phyloP scores from a whole-genome alignment of 2,329 filamentous ascomycete species.

The Aspergillus sergii region DNA sequence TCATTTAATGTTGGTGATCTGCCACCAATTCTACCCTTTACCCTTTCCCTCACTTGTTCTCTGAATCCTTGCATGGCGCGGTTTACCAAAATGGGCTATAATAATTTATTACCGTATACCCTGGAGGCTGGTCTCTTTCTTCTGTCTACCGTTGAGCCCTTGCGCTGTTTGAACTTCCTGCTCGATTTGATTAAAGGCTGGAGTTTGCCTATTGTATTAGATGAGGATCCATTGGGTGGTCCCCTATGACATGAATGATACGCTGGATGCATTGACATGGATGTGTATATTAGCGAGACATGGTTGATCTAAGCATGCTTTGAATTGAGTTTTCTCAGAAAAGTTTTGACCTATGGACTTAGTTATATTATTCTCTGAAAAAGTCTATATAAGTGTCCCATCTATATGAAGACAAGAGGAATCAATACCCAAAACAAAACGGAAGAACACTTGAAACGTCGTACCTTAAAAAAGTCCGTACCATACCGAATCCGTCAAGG shows the following conservation, averaged over 20 bases:
- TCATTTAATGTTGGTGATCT: background rate
- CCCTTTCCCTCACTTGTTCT: background rate
- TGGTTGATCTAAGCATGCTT: background rate
- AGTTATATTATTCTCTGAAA: background rate
- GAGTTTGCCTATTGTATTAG: background rate
- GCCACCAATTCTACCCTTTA: background rate
- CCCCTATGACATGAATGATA: background rate
- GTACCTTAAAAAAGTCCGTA: background rate
- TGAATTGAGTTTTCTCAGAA: background rate
- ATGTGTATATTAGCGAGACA: conserved; percentile 4
- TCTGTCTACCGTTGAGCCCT: conserved; percentile 5
- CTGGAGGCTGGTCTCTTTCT: conserved; percentile 4
- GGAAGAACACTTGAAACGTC: background rate
- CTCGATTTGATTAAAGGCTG: background rate
- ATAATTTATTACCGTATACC: background rate
- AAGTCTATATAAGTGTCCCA: background rate
- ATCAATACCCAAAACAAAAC: background rate
- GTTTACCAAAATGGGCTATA: conserved; percentile 13
- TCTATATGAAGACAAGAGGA: background rate
- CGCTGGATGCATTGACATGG: conserved; percentile 2
- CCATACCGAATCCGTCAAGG: background rate
- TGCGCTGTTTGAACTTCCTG: background rate
- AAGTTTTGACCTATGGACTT: background rate
- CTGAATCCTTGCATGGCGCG: conserved; percentile 8
- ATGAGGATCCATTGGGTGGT: background rate